A percentile compares a stretch with the other conserved stretches of the same genome.
phyloP scores from a whole-genome alignment of 2,329 filamentous ascomycete species.

The Tolypocladium ovalisporum region DNA sequence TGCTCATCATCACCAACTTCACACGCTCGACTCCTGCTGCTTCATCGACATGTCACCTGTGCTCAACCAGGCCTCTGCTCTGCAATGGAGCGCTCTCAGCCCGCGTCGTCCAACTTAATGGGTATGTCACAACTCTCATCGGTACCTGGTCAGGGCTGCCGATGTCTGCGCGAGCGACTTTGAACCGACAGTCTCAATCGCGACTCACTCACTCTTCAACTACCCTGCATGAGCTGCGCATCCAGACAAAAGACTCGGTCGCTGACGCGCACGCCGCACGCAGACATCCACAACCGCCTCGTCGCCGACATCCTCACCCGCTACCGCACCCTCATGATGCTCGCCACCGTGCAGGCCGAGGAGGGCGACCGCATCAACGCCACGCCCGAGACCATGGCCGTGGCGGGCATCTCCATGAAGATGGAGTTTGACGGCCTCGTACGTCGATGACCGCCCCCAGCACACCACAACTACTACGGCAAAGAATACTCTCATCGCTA shows the following conservation, averaged over 20 bases:
- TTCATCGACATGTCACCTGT: not conserved
- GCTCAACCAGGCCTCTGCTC: not conserved
- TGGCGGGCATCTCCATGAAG: conserved; percentile 31
- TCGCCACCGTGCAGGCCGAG: conserved; percentile 30
- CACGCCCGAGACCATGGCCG: conserved; percentile 29
- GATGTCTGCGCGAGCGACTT: not conserved
- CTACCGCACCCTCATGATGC: conserved; percentile 31
- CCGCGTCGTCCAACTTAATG: conserved; percentile 21
- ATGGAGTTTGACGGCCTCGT: conserved; percentile 34
- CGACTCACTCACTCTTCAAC: not conserved
- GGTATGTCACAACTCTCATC: conserved; percentile 11
- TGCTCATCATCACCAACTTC: not conserved
- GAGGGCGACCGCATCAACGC: conserved; percentile 23
- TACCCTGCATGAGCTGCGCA: not conserved
- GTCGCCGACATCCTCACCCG: conserved; percentile 32
- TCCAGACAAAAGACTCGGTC: not conserved
- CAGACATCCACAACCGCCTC: conserved; percentile 33
- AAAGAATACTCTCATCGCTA: too few relatives aligned
- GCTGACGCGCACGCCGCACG: not conserved
- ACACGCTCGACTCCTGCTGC: not conserved
- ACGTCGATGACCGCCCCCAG: not conserved
- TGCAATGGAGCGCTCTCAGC: conserved; percentile 20
- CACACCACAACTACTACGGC: not conserved
- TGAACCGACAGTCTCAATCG: not conserved
- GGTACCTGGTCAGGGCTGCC: not conserved